Evolutionary conservation across 139 green algal species (phyloP).

Genomic region (Diplosphaera chodatii): DNA sequence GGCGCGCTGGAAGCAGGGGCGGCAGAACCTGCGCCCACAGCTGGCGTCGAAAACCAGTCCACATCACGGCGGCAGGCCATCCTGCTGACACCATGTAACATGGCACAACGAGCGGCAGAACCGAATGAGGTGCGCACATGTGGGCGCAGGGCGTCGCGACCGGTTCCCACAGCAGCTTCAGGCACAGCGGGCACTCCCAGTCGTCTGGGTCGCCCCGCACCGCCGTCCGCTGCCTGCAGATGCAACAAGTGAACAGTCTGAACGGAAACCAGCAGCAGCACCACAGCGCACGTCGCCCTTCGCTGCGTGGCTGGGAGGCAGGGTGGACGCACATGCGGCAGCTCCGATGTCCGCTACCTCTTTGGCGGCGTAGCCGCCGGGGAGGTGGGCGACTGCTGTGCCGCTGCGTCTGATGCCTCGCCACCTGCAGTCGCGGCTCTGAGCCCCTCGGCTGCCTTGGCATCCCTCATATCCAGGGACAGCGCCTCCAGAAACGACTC

Average conservation of each 20-base stretch:
- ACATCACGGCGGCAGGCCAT: too few species aligned
- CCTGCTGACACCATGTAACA: too few species aligned
- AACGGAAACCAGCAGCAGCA: too few species aligned
- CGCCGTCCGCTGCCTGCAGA: background rate
- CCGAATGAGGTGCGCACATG: background rate
- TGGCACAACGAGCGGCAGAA: too few species aligned
- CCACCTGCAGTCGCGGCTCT: too few species aligned
- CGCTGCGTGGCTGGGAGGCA: too few species aligned
- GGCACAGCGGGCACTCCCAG: constrained; percentile 79
- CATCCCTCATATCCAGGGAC: constrained; percentile 7
- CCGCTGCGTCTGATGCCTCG: background rate
- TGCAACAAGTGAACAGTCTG: background rate
- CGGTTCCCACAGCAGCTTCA: constrained; percentile 83
- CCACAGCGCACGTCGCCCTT: too few species aligned
- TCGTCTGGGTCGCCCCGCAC: constrained; percentile 46
- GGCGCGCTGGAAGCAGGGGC: constrained; percentile 59
- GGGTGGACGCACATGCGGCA: too few species aligned
- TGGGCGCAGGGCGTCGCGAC: constrained; percentile 89
- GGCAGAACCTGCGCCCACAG: constrained; percentile 62
- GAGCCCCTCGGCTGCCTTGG: background rate
- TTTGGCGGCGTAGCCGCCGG: background rate
- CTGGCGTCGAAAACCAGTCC: too few species aligned
- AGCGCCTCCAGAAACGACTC: constrained; percentile 31
- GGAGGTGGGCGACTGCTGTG: background rate
- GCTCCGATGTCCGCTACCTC: too few species aligned